These are phyloP conservation scores for Sporisorium iseilematis-ciliati DNA, from an alignment of 1,284 basidiomycete genomes.

Conservation along the genomic window DNA sequence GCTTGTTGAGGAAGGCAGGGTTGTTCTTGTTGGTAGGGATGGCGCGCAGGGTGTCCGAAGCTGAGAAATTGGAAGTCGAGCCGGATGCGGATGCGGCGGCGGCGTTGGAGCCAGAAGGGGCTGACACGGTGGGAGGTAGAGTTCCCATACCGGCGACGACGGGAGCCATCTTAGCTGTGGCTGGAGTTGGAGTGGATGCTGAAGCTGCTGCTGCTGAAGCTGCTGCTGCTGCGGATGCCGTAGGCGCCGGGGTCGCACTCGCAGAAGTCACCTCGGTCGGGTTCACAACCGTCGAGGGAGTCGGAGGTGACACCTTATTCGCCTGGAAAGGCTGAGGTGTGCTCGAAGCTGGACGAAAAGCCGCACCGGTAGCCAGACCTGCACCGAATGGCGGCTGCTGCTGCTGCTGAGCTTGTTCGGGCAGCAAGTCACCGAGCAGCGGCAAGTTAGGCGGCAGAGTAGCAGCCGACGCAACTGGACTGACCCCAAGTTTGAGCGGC, in stretches of 20 bases:
- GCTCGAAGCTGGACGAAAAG: slow-evolving; percentile 28
- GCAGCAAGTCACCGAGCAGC: slow-evolving; percentile 15
- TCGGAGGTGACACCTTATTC: slow-evolving; percentile 17
- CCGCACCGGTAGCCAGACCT: slow-evolving; percentile 14
- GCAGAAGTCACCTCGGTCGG: slow-evolving; percentile 29
- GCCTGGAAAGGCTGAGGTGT: slow-evolving; percentile 39
- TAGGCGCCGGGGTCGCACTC: slow-evolving; percentile 3
- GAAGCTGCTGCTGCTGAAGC: neutral
- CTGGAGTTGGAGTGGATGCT: neutral
- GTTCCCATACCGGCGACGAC: slow-evolving; percentile 48
- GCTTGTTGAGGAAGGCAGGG: slow-evolving; percentile 90
- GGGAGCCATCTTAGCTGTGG: slow-evolving; percentile 25
- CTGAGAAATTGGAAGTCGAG: slow-evolving; percentile 16
- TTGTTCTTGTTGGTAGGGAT: slow-evolving; percentile 70
- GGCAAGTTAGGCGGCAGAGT: slow-evolving; percentile 16
- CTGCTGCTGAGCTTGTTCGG: slow-evolving; percentile 30
- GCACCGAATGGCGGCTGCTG: slow-evolving; percentile 30
- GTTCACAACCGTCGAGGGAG: slow-evolving; percentile 25
- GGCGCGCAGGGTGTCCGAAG: slow-evolving; percentile 32
- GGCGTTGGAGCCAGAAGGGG: slow-evolving; percentile 6
- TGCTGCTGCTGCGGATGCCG: neutral
- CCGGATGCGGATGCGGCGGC: slow-evolving; percentile 13
- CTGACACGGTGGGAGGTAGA: slow-evolving; percentile 30
- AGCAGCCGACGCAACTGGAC: slow-evolving; percentile 22
- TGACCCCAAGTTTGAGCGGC: slow-evolving; percentile 22